Conservation (phyloP, 2,329 filamentous ascomycete genomes). For the Ophiostoma novo-ulmi region DNA sequence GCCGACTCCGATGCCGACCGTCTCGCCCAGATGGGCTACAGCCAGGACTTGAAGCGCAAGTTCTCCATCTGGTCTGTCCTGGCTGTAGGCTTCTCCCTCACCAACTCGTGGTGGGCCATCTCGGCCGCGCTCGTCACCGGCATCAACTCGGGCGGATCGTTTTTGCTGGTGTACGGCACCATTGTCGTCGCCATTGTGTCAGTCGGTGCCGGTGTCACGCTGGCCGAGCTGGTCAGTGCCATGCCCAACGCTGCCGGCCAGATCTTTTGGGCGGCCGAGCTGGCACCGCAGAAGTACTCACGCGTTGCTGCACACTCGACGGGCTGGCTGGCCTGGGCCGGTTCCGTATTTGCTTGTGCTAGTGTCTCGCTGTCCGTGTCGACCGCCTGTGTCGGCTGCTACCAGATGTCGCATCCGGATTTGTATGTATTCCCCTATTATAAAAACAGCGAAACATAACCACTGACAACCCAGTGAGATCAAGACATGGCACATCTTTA, state of each 20-base stretch:
- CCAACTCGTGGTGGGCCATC: constrained; percentile 23
- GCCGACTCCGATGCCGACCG: constrained; percentile 1
- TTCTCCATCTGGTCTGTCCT: constrained; percentile 23
- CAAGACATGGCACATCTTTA: constrained; percentile 40
- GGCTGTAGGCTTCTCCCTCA: constrained; percentile 23
- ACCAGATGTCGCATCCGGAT: not conserved
- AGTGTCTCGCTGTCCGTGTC: constrained; percentile 41
- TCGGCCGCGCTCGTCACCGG: constrained; percentile 33
- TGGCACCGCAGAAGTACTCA: constrained; percentile 44
- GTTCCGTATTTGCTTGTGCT: constrained; percentile 29
- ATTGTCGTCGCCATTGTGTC: constrained; percentile 44
- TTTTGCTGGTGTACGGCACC: constrained; percentile 49
- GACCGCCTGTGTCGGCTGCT: constrained; percentile 30
- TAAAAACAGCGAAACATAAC: too few relatives aligned
- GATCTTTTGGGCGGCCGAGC: constrained; percentile 55
- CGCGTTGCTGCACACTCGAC: constrained; percentile 51
- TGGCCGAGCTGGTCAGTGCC: constrained; percentile 41
- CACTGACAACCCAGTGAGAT: constrained; percentile 39
- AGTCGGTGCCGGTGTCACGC: constrained; percentile 38
- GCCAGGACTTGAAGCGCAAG: constrained; percentile 24
- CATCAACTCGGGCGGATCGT: constrained; percentile 46
- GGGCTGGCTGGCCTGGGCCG: constrained; percentile 47
- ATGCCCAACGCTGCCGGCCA: constrained; percentile 51
- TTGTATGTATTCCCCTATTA: not conserved
- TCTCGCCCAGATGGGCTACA: constrained; percentile 23